These are phyloP conservation scores for Nemania sp. DNA, from an alignment of 2,329 filamentous ascomycete genomes.

Conservation along the genomic window DNA sequence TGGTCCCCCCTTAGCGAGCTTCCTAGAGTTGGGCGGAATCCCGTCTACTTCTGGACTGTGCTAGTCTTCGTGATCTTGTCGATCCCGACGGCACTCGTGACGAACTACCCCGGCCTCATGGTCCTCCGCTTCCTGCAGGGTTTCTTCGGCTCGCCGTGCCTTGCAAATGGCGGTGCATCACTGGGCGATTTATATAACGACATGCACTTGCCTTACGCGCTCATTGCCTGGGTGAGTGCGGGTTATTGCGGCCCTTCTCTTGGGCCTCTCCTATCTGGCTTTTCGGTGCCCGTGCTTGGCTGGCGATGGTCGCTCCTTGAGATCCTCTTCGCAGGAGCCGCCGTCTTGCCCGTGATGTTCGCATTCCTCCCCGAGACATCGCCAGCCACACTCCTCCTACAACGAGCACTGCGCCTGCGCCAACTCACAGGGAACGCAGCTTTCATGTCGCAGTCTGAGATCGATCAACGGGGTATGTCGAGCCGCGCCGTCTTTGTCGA, in stretches of 20 bases:
- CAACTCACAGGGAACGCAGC: constrained; percentile 67
- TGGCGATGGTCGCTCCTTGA: constrained; percentile 77
- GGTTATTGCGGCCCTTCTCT: constrained; percentile 58
- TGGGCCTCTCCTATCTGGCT: constrained; percentile 66
- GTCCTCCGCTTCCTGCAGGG: constrained; percentile 74
- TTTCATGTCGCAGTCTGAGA: constrained; percentile 72
- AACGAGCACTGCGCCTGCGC: constrained; percentile 56
- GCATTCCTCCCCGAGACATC: constrained; percentile 74
- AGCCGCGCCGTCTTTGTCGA: constrained; percentile 43
- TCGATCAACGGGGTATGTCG: constrained; percentile 68
- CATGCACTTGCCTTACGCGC: constrained; percentile 67
- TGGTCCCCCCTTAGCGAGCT: constrained; percentile 77
- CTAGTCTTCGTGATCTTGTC: constrained; percentile 75
- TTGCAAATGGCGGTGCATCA: constrained; percentile 69
- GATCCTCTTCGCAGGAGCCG: constrained; percentile 51
- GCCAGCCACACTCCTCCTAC: constrained; percentile 68
- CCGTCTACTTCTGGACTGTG: constrained; percentile 75
- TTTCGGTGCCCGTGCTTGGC: constrained; percentile 21
- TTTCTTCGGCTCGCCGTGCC: constrained; percentile 74
- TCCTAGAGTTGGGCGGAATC: constrained; percentile 73
- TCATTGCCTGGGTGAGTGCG: constrained; percentile 70
- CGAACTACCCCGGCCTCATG: constrained; percentile 73
- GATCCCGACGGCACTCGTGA: constrained; percentile 71
- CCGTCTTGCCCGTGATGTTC: constrained; percentile 56
- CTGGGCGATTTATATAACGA: constrained; percentile 67